Conservation (phyloP, 805 yeast species). For the Saturnispora silvae region DNA sequence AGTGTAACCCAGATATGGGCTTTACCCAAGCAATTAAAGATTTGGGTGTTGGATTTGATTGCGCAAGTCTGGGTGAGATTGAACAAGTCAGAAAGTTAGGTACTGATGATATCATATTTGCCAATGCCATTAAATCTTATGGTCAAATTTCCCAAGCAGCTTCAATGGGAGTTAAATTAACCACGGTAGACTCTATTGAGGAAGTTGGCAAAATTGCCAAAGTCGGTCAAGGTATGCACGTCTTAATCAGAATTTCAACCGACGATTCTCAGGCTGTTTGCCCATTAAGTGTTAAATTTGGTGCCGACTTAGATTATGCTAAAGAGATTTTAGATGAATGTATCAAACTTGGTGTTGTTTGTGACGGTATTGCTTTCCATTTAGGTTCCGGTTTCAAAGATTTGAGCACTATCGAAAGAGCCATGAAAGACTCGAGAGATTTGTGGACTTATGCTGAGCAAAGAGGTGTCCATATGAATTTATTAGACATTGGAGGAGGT, state of each 20-base stretch:
- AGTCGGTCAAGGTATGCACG: constrained; percentile 42
- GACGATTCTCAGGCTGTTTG: constrained; percentile 86
- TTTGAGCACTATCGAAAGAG: constrained; percentile 51
- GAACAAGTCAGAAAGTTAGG: constrained; percentile 45
- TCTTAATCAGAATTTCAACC: constrained; percentile 74
- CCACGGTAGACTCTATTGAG: constrained; percentile 84
- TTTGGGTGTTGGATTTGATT: constrained; percentile 75
- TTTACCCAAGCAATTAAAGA: constrained; percentile 47
- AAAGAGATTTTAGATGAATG: constrained; percentile 50
- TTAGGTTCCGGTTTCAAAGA: constrained; percentile 91
- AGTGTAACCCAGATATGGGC: constrained; percentile 70
- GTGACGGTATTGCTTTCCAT: constrained; percentile 88
- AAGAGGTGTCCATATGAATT: constrained; percentile 35
- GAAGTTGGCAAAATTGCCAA: constrained; percentile 67
- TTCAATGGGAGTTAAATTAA: constrained; percentile 45
- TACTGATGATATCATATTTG: constrained; percentile 50
- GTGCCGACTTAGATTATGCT: constrained; percentile 55
- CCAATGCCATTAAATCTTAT: constrained; percentile 88
- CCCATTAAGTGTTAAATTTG: constrained; percentile 79
- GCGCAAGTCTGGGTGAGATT: constrained; percentile 86
- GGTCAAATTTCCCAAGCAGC: constrained; percentile 69
- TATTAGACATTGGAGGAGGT: constrained; percentile 88
- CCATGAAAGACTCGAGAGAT: constrained; percentile 57
- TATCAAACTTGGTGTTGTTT: constrained; percentile 45
- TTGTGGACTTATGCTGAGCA: constrained; percentile 51